Conservation (phyloP, 495 filamentous ascomycete species). For the Neurospora tetrasperma region DNA sequence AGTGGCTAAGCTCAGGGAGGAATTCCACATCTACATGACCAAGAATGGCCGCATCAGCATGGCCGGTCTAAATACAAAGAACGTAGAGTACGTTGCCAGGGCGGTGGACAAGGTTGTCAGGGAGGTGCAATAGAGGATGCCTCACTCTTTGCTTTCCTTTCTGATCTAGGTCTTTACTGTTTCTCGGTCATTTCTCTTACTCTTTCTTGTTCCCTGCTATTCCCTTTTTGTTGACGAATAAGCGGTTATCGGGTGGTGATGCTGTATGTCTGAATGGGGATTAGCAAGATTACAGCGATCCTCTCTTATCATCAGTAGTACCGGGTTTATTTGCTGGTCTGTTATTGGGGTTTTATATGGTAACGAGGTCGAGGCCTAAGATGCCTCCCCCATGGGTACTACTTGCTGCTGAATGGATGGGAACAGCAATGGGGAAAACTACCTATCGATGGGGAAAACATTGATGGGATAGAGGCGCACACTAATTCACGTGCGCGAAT, state of each 20-base stretch:
- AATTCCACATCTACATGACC: constrained; percentile 94
- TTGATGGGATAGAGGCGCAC: not conserved
- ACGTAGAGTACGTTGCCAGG: constrained; percentile 85
- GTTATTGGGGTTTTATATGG: not conserved
- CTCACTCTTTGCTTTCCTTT: not conserved
- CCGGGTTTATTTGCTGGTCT: not conserved
- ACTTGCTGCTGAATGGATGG: not conserved
- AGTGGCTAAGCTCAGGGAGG: constrained; percentile 66
- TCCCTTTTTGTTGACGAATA: not conserved
- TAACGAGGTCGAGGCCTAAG: not conserved
- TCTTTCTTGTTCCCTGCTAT: not conserved
- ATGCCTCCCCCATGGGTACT: not conserved
- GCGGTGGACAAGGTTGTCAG: constrained; percentile 79
- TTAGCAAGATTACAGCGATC: not conserved
- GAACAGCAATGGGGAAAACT: not conserved
- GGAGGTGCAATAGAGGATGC: constrained; percentile 32
- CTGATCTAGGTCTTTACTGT: not conserved
- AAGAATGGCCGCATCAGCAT: constrained; percentile 98
- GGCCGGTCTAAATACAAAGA: constrained; percentile 85
- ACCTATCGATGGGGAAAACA: not conserved
- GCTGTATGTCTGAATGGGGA: not conserved
- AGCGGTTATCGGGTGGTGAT: not conserved
- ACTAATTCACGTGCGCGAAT: not conserved
- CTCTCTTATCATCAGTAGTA: not conserved
- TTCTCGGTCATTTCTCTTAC: not conserved